Evolutionary conservation across 75 land plant genomes (phyloP).

Genomic region (Azolla pinnata): DNA sequence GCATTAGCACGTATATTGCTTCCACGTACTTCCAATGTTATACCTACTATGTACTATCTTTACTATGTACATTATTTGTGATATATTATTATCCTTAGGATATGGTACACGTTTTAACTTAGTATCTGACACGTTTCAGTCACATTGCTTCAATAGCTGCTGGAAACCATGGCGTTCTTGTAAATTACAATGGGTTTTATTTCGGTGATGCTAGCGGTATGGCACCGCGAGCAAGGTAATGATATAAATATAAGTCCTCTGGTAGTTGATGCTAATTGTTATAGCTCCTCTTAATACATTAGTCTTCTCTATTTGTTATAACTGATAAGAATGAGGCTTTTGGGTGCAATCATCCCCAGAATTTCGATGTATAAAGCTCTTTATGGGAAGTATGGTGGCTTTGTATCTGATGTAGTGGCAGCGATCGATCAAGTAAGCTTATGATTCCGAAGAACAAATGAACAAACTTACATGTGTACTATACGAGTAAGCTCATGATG

Average conservation of each 20-base stretch:
- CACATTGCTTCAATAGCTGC: conserved; percentile 90
- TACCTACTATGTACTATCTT: no score
- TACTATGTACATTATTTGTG: no score
- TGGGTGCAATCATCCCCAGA: conserved; percentile 23
- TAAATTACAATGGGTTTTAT: conserved; percentile 51
- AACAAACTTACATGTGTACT: no score
- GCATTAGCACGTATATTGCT: no score
- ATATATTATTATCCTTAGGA: neutral
- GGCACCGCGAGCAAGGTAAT: conserved; percentile 95
- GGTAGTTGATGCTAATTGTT: no score
- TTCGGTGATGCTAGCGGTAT: conserved; percentile 93
- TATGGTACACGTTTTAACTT: conserved; percentile 4
- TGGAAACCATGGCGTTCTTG: conserved; percentile 78
- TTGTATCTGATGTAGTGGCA: conserved; percentile 90
- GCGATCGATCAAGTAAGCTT: conserved; percentile 79
- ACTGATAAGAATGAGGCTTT: neutral
- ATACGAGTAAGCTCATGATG: no score
- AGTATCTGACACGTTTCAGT: conserved; percentile 35
- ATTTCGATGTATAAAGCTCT: conserved; percentile 93
- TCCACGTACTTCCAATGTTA: no score
- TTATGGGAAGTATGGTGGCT: conserved; percentile 89
- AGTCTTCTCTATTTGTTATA: no score
- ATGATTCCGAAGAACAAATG: no score
- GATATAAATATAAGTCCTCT: no score
- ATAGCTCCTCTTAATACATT: no score